Conservation (phyloP, 352 stramenopile genomes). For the Phytophthora parvispora region DNA sequence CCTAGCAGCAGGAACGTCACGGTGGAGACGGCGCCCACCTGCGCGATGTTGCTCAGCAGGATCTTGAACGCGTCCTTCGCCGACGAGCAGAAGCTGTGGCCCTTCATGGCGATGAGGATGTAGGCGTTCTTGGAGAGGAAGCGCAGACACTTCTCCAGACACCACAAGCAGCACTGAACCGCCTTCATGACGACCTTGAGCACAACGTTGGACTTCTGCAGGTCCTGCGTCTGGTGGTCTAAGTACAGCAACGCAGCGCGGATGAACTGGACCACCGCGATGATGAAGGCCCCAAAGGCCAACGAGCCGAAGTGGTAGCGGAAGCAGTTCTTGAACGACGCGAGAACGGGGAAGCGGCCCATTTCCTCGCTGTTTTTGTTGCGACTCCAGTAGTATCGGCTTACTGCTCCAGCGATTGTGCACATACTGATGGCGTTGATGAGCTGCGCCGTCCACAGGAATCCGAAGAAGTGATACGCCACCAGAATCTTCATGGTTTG, state of each 20-base stretch:
- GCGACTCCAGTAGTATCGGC: constrained; percentile 95
- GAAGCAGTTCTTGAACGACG: constrained; percentile 82
- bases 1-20: constrained; percentile 93
- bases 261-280: constrained; percentile 97
- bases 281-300: constrained; percentile 97
- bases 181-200: constrained; percentile 89
- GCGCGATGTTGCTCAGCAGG: constrained; percentile 92
- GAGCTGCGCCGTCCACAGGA: constrained; percentile 97
- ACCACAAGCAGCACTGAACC: constrained; percentile 96
- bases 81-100: constrained; percentile 79
- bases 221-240: constrained; percentile 92
- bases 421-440: constrained; percentile 98
- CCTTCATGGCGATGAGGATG: constrained; percentile 90
- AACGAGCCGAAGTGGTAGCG: constrained; percentile 97
- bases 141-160: constrained; percentile 95
- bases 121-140: constrained; percentile 99
- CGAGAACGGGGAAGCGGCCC: constrained; percentile 67
- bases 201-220: constrained; percentile 79
- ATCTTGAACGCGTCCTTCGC: constrained; percentile 96
- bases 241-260: constrained; percentile 94
- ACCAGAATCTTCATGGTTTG: constrained; percentile 77
- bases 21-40: constrained; percentile 89
- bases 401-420: constrained; percentile 93
- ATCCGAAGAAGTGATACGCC: constrained; percentile 94
- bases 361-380: constrained; percentile 74